Conservation (phyloP, 2,329 filamentous ascomycete species). For the Ophiostoma quercus region DNA sequence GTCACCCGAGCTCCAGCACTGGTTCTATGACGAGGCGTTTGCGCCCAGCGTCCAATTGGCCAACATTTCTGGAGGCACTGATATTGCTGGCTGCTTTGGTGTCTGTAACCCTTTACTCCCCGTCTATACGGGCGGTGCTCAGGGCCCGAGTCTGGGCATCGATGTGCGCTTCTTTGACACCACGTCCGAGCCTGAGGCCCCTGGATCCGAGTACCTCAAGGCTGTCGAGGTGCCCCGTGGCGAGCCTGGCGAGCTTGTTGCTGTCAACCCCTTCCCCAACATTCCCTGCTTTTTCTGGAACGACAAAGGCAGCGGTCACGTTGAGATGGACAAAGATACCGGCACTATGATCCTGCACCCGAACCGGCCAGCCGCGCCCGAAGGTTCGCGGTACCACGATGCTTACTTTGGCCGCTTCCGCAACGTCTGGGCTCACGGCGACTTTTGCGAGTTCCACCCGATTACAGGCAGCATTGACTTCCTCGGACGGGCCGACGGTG, state of each 20-base stretch:
- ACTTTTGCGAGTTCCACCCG: constrained; percentile 69
- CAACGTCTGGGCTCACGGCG: constrained; percentile 75
- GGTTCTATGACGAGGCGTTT: constrained; percentile 70
- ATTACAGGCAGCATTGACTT: constrained; percentile 60
- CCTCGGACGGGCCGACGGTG: constrained; percentile 68
- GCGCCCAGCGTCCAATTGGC: constrained; percentile 59
- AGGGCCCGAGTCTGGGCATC: constrained; percentile 47
- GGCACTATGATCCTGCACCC: constrained; percentile 23
- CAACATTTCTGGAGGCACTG: constrained; percentile 74
- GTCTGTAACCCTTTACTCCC: constrained; percentile 64
- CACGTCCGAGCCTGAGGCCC: constrained; percentile 41
- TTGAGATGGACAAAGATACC: constrained; percentile 21
- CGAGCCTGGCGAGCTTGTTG: constrained; percentile 69
- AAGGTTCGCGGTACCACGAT: constrained; percentile 52
- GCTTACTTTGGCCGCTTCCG: constrained; percentile 60
- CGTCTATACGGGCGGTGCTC: constrained; percentile 53
- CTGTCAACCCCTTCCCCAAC: constrained; percentile 66
- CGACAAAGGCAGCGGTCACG: constrained; percentile 37
- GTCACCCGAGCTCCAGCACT: constrained; percentile 69
- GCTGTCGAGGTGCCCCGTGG: constrained; percentile 50
- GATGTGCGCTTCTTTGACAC: constrained; percentile 58
- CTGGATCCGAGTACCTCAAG: constrained; percentile 38
- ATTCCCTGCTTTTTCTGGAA: constrained; percentile 64
- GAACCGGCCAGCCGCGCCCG: constrained; percentile 37
- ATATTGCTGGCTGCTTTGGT: constrained; percentile 61